Conservation (phyloP, 495 filamentous ascomycete genomes). For the Antarctomyces pellizariae region DNA sequence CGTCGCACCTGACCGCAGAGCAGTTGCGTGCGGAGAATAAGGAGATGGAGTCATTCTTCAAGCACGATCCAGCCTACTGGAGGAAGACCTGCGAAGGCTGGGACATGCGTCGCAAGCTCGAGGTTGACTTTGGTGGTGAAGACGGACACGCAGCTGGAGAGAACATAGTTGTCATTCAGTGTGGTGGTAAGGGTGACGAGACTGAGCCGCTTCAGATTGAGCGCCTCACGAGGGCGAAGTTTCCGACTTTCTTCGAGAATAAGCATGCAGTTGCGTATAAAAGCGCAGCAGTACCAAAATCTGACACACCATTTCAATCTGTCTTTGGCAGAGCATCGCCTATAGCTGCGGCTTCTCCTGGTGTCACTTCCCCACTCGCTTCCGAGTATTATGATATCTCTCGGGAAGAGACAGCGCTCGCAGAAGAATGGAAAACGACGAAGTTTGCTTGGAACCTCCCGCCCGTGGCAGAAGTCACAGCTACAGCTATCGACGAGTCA, state of each 20-base stretch:
- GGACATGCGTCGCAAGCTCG: constrained; percentile 74
- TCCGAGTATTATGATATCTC: constrained; percentile 5
- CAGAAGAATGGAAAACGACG: constrained; percentile 38
- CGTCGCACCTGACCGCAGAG: constrained; percentile 41
- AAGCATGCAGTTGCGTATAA: too few species aligned
- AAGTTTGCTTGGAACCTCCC: constrained; percentile 28
- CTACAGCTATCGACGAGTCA: constrained; percentile 55
- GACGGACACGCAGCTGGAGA: constrained; percentile 54
- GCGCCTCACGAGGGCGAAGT: constrained; percentile 13
- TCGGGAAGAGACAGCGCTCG: constrained; percentile 7
- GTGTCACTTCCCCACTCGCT: constrained; percentile 15
- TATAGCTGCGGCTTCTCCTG: too few species aligned
- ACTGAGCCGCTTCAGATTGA: constrained; percentile 12
- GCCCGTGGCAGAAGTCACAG: constrained; percentile 35
- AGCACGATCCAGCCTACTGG: constrained; percentile 55
- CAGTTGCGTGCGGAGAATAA: constrained; percentile 52
- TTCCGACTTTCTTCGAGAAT: too few species aligned
- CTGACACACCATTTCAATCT: too few species aligned
- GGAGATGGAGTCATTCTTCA: constrained; percentile 58
- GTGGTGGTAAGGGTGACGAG: constrained; percentile 33
- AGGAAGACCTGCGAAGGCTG: constrained; percentile 59
- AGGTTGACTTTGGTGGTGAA: constrained; percentile 73
- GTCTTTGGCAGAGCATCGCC: too few species aligned
- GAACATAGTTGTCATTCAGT: constrained; percentile 45
- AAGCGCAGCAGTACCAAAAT: too few species aligned